Percentiles rank a stretch among this genome's conserved stretches.
phyloP scores from a whole-genome alignment of 768 basidiomycete genomes.

The Chalciporus pseudorubinellus region DNA sequence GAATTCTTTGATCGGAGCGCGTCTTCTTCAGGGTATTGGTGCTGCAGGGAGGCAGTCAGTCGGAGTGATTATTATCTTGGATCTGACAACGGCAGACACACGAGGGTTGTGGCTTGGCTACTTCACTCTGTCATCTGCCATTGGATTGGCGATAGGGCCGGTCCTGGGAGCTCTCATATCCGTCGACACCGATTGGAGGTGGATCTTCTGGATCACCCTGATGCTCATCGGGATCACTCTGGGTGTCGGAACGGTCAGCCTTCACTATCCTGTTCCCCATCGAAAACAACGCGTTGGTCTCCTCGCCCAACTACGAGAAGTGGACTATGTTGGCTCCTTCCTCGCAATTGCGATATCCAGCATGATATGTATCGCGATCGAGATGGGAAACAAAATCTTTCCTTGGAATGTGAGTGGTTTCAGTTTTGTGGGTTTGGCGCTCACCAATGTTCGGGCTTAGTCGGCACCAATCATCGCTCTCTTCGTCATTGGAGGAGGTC shows the following conservation, averaged over 20 bases:
- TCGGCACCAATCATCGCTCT: slow-evolving; percentile 29
- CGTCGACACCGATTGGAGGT: slow-evolving; percentile 43
- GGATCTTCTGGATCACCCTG: slow-evolving; percentile 45
- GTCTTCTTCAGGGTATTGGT: slow-evolving; percentile 37
- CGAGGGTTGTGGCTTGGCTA: slow-evolving; percentile 37
- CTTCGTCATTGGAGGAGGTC: slow-evolving; percentile 29
- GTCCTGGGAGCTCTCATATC: slow-evolving; percentile 46
- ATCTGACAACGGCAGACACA: slow-evolving; percentile 36
- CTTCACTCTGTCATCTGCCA: slow-evolving; percentile 36
- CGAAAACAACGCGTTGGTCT: slow-evolving; percentile 31
- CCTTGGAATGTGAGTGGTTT: slow-evolving; percentile 32
- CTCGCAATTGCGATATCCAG: slow-evolving; percentile 35
- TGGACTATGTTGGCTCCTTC: slow-evolving; percentile 32
- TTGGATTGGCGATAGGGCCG: slow-evolving; percentile 47
- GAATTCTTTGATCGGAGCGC: slow-evolving; percentile 33
- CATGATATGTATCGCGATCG: slow-evolving; percentile 36
- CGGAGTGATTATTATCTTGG: slow-evolving; percentile 35
- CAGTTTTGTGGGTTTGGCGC: neutral
- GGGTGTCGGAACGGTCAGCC: slow-evolving; percentile 23
- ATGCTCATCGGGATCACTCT: slow-evolving; percentile 34
- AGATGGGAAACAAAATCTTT: slow-evolving; percentile 38
- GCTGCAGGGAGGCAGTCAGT: slow-evolving; percentile 38
- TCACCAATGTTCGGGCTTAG: slow-evolving; percentile 15
- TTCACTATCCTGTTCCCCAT: slow-evolving; percentile 34
- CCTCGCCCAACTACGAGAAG: slow-evolving; percentile 32